Percentiles rank a stretch among this genome's conserved stretches.
Conservation (phyloP, 192 early-diverging fungal genomes). For the Coemansia sp. region DNA sequence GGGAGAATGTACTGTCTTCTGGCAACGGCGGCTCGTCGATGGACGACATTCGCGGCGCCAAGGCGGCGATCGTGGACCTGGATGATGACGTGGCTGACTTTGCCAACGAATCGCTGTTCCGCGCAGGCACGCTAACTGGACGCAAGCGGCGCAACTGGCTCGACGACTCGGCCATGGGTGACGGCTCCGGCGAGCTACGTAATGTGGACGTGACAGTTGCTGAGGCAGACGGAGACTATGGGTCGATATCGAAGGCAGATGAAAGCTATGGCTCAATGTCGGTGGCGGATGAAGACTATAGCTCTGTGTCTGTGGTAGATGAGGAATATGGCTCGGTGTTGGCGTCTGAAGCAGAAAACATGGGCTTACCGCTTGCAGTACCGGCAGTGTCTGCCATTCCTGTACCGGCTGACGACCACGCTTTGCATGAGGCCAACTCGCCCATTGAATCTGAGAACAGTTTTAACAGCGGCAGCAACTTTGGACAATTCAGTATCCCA, state of each 20-base stretch:
- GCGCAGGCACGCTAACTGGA: slow-evolving; percentile 2
- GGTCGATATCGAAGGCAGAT: too few species aligned
- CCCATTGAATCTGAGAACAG: slow-evolving; percentile 20
- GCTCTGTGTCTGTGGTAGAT: too few species aligned
- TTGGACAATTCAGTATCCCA: neutral
- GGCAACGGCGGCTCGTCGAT: slow-evolving; percentile 8
- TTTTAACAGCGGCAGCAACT: slow-evolving; percentile 1
- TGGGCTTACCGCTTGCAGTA: too few species aligned
- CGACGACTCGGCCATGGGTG: neutral
- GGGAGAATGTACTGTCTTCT: too few species aligned
- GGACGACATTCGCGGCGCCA: slow-evolving; percentile 35
- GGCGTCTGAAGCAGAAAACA: too few species aligned
- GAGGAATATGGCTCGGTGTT: too few species aligned
- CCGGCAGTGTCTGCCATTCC: too few species aligned
- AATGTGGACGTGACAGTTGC: too few species aligned
- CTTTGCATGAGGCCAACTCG: slow-evolving; percentile 1
- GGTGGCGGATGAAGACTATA: too few species aligned
- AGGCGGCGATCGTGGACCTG: slow-evolving; percentile 16
- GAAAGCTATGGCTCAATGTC: too few species aligned
- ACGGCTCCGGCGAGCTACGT: too few species aligned
- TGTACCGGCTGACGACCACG: neutral
- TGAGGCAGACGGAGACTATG: too few species aligned
- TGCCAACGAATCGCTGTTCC: slow-evolving; percentile 16
- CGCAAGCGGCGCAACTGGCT: slow-evolving; percentile 3
- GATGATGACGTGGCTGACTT: slow-evolving; percentile 20